A percentile compares a stretch with the other conserved stretches of the same genome.
phyloP scores from a whole-genome alignment of 2,329 filamentous ascomycete species.

The Aspergillus tamarii region DNA sequence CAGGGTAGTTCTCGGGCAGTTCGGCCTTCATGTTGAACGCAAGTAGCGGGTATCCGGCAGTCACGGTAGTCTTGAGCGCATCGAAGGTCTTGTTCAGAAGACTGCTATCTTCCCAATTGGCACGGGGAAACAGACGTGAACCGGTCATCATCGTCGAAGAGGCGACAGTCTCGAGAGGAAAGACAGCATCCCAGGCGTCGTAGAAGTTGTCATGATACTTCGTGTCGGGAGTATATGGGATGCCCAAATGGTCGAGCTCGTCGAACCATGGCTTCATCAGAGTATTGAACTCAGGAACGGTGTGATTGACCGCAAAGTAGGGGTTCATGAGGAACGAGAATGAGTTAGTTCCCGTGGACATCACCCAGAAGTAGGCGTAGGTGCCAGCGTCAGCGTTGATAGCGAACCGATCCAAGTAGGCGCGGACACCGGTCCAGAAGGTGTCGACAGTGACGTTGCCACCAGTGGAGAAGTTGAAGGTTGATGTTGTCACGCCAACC shows the following conservation, averaged over 20 bases:
- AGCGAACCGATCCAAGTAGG: constrained; percentile 32
- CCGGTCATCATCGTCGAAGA: constrained; percentile 27
- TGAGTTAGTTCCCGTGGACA: not conserved
- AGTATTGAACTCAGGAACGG: constrained; percentile 29
- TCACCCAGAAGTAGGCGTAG: constrained; percentile 36
- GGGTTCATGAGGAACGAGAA: constrained; percentile 39
- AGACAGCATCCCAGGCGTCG: constrained; percentile 31
- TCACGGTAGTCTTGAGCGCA: constrained; percentile 25
- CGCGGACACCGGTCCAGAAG: constrained; percentile 34
- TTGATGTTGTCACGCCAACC: constrained; percentile 30
- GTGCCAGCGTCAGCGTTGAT: constrained; percentile 32
- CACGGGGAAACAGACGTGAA: constrained; percentile 40
- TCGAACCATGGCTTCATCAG: constrained; percentile 33
- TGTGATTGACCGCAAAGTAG: constrained; percentile 33
- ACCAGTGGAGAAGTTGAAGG: constrained; percentile 31
- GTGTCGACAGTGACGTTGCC: constrained; percentile 25
- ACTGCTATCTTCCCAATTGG: constrained; percentile 33
- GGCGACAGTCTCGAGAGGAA: constrained; percentile 31
- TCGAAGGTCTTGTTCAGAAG: constrained; percentile 35
- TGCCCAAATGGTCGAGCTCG: constrained; percentile 28
- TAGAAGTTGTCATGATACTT: constrained; percentile 34
- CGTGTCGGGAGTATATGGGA: constrained; percentile 27
- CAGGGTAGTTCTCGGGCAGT: constrained; percentile 18
- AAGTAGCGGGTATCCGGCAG: constrained; percentile 31
- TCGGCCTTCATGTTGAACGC: constrained; percentile 40